These are phyloP conservation scores for Geranomyces michiganensis DNA, from an alignment of 192 early-diverging fungal species.

Conservation along the genomic window DNA sequence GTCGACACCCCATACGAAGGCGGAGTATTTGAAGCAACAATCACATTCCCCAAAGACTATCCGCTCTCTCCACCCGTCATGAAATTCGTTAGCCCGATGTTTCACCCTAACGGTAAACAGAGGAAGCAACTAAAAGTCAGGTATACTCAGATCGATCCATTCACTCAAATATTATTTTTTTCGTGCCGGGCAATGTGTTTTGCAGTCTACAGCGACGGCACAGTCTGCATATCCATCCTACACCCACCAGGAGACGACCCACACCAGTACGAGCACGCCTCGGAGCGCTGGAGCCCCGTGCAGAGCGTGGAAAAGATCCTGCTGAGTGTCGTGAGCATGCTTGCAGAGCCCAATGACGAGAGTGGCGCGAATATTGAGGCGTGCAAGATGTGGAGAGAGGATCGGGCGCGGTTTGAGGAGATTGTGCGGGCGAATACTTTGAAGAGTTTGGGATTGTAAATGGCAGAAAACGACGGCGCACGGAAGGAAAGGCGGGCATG, in stretches of 20 bases:
- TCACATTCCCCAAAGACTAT: conserved; percentile 93
- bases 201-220: conserved; percentile 88
- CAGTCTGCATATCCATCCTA: conserved; percentile 97
- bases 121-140: not conserved
- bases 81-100: conserved; percentile 95
- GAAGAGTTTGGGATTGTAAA: conserved; percentile 74
- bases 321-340: conserved; percentile 79
- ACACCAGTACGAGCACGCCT: conserved; percentile 94
- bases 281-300: conserved; percentile 96
- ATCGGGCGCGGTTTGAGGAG: conserved; percentile 79
- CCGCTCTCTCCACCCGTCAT: conserved; percentile 93
- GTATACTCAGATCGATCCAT: not conserved
- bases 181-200: too few species aligned
- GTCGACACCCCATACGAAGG: conserved; percentile 93
- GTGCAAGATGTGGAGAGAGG: conserved; percentile 91
- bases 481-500: too few species aligned
- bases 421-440: conserved; percentile 78
- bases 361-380: conserved; percentile 98
- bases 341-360: conserved; percentile 93
- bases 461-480: not conserved
- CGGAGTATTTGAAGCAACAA: conserved; percentile 86
- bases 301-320: conserved; percentile 99
- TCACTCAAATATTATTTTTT: not conserved
- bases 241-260: conserved; percentile 98
- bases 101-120: conserved; percentile 81